Conservation (phyloP, 108 stramenopile species). For the Chaetoceros muelleri region DNA sequence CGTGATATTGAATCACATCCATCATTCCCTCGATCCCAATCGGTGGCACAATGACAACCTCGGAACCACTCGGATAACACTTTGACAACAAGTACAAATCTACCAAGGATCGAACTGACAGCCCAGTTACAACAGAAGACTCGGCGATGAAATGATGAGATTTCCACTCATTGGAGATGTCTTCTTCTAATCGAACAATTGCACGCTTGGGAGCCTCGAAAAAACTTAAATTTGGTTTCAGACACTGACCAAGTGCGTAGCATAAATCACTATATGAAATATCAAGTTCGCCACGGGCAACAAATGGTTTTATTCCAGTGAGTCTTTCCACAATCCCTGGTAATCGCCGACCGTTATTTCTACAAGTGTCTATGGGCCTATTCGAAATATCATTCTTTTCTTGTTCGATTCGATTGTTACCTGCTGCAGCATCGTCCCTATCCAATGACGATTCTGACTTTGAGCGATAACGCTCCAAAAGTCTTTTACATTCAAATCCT, state of each 20-base stretch:
- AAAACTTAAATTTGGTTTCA: not conserved
- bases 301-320: conserved; percentile 23
- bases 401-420: not conserved
- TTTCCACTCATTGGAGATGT: not conserved
- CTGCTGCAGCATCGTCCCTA: too few relatives aligned
- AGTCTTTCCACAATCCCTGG: not conserved
- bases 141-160: not conserved
- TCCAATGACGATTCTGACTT: too few relatives aligned
- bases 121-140: conserved; percentile 41
- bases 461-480: not conserved
- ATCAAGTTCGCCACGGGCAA: conserved; percentile 71
- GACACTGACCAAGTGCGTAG: conserved; percentile 34
- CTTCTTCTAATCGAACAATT: not conserved
- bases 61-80: conserved; percentile 40
- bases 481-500: conserved; percentile 13
- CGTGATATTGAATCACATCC: conserved; percentile 43
- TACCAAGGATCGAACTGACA: conserved; percentile 63
- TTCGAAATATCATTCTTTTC: not conserved
- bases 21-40: conserved; percentile 75
- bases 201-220: not conserved
- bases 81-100: conserved; percentile 55
- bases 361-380: not conserved
- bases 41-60: conserved; percentile 61
- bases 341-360: not conserved
- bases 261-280: conserved; percentile 38